Percentiles rank a stretch among this genome's conserved stretches.
Conservation (phyloP, 2,329 filamentous ascomycete genomes). For the Calonectria multiphialidica region DNA sequence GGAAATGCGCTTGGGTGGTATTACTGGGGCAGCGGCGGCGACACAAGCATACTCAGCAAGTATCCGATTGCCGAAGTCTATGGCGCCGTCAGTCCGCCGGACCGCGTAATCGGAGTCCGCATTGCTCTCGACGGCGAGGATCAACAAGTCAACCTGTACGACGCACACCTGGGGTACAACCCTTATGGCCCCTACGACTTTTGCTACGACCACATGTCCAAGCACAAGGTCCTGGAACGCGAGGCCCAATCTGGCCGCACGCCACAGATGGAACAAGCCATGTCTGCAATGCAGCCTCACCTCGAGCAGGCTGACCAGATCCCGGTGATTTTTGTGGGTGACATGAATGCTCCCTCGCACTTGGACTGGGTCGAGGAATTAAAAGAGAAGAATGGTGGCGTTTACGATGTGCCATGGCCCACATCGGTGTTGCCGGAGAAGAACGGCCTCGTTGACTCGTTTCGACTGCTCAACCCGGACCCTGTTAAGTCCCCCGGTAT, state of each 20-base stretch:
- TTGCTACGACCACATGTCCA: slow-evolving; percentile 3
- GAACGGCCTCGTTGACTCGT: neutral
- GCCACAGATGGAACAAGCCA: neutral
- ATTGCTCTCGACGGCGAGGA: neutral
- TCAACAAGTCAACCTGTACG: neutral
- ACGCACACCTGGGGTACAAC: neutral
- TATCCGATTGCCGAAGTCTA: neutral
- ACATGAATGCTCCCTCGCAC: neutral
- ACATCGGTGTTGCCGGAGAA: neutral
- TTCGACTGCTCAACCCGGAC: neutral
- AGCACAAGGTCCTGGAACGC: neutral
- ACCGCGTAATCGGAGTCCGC: neutral
- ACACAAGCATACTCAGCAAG: neutral
- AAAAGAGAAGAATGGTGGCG: neutral
- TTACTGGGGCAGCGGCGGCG: neutral
- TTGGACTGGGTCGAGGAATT: neutral
- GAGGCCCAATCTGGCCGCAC: neutral
- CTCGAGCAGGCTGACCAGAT: neutral
- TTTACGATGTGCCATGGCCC: neutral
- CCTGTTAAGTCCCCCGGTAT: neutral
- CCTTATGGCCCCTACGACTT: neutral
- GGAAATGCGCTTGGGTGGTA: neutral
- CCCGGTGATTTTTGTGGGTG: neutral
- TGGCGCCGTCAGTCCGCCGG: neutral
- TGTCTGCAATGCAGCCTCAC: neutral